These are phyloP conservation scores for Rusavskia elegans DNA, from an alignment of 495 filamentous ascomycete species.

Conservation along the genomic window DNA sequence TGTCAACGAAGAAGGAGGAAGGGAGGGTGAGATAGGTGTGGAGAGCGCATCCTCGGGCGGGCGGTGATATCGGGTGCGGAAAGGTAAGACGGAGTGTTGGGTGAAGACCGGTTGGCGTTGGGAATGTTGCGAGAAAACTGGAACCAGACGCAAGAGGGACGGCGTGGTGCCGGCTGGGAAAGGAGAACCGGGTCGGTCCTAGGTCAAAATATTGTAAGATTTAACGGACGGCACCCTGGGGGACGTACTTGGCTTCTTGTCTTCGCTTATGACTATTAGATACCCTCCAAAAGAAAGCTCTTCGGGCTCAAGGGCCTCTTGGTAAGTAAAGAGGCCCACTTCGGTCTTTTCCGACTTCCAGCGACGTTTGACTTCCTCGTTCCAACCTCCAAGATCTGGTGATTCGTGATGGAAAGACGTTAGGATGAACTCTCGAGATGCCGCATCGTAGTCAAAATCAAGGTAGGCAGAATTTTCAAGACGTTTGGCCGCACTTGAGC, in stretches of 20 bases:
- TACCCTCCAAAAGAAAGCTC: constrained; percentile 67
- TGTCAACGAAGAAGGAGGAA: constrained; percentile 68
- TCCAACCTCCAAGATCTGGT: constrained; percentile 24
- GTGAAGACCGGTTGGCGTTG: constrained; percentile 68
- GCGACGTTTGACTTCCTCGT: constrained; percentile 27
- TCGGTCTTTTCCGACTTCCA: constrained; percentile 38
- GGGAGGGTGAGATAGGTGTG: constrained; percentile 82
- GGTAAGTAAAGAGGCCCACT: constrained; percentile 62
- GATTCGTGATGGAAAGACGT: constrained; percentile 20
- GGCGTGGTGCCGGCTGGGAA: constrained; percentile 68
- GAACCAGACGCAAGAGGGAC: constrained; percentile 21
- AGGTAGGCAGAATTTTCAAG: constrained; percentile 42
- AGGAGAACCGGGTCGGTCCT: constrained; percentile 75
- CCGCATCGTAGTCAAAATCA: constrained; percentile 65
- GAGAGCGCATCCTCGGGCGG: constrained; percentile 43
- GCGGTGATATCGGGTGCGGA: constrained; percentile 17
- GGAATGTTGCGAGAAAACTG: constrained; percentile 36
- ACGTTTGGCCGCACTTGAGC: constrained; percentile 18
- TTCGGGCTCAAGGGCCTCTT: constrained; percentile 46
- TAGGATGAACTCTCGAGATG: constrained; percentile 47
- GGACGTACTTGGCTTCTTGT: constrained; percentile 47
- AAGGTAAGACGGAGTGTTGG: constrained; percentile 55
- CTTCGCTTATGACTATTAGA: constrained; percentile 62
- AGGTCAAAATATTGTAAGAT: constrained; percentile 2
- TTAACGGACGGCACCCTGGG: not conserved